phyloP scores from a whole-genome alignment of 768 basidiomycete species.

The Phlegmacium glaucopus region DNA sequence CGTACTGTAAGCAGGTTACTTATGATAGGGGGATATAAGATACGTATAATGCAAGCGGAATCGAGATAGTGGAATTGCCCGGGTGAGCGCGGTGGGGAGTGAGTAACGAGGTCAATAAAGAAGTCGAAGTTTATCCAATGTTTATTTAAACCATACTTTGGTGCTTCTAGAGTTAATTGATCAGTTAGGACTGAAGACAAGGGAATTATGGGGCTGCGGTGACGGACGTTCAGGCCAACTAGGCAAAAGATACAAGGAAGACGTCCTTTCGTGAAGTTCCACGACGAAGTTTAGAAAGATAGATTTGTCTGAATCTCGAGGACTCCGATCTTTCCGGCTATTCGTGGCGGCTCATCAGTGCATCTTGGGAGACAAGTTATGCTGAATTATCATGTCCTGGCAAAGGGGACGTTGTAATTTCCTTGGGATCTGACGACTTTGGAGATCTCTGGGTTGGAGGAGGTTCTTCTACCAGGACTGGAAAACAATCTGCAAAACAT shows the following conservation, averaged over 20 bases:
- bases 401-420: slow-evolving; percentile 53
- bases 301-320: slow-evolving; percentile 34
- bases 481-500: slow-evolving; percentile 14
- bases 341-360: slow-evolving; percentile 47
- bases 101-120: no score
- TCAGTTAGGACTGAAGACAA: slow-evolving; percentile 8
- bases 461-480: slow-evolving; percentile 2
- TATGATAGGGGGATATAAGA: no score
- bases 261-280: slow-evolving; percentile 12
- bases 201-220: slow-evolving; percentile 72
- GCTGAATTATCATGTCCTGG: slow-evolving; percentile 49
- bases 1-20: no score
- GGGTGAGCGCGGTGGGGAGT: no score
- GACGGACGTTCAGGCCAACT: slow-evolving; percentile 73
- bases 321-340: slow-evolving; percentile 37
- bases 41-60: no score
- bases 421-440: slow-evolving; percentile 85
- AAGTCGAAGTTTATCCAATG: no score
- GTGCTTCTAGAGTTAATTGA: slow-evolving; percentile 46
- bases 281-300: slow-evolving; percentile 47
- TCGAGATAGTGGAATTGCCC: no score
- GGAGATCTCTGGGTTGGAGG: slow-evolving; percentile 69
- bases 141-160: slow-evolving; percentile 81
- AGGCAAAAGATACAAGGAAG: slow-evolving; percentile 38
- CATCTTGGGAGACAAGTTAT: slow-evolving; percentile 85